Conservation (phyloP, 208 protist species). For the Leishmania arabica region DNA sequence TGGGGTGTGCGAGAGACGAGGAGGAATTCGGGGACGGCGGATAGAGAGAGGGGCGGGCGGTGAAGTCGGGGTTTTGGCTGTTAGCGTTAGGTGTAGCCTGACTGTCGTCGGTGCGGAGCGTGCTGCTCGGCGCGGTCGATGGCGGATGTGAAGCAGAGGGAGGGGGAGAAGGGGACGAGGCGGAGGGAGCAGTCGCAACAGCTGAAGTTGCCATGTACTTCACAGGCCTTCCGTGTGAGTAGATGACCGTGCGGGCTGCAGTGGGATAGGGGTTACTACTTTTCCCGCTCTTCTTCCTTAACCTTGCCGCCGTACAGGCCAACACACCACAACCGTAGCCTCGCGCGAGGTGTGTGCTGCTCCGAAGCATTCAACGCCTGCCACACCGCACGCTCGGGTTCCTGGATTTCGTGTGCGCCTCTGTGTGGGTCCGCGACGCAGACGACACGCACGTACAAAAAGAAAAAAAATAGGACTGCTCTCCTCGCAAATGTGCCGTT, state of each 20-base stretch:
- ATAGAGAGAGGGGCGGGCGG: slow-evolving; percentile 14
- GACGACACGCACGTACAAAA: no score
- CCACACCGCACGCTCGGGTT: not conserved
- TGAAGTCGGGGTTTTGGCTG: not conserved
- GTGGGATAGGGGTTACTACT: slow-evolving; percentile 47
- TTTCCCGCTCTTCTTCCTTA: slow-evolving; percentile 46
- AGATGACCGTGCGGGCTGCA: slow-evolving; percentile 59
- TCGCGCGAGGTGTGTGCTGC: slow-evolving; percentile 25
- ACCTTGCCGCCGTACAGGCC: slow-evolving; percentile 24
- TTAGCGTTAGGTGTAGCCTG: slow-evolving; percentile 5
- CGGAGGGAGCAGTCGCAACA: slow-evolving; percentile 13
- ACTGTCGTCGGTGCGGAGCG: slow-evolving; percentile 1
- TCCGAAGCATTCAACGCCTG: slow-evolving; percentile 16
- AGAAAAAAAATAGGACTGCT: no score
- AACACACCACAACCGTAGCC: slow-evolving; percentile 31
- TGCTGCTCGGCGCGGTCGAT: not conserved
- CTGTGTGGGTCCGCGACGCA: not conserved
- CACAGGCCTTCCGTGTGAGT: slow-evolving; percentile 17
- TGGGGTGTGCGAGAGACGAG: not conserved
- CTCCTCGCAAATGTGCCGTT: not conserved
- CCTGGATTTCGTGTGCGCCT: not conserved
- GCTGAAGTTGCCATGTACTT: not conserved
- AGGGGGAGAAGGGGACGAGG: slow-evolving; percentile 28
- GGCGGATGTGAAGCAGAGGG: slow-evolving; percentile 12
- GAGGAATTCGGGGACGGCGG: not conserved